Evolutionary conservation across 2,329 filamentous ascomycete species (phyloP), one percentile per base, ranked within the genome.

Genomic region (Incumbomyces lentus): DNA sequence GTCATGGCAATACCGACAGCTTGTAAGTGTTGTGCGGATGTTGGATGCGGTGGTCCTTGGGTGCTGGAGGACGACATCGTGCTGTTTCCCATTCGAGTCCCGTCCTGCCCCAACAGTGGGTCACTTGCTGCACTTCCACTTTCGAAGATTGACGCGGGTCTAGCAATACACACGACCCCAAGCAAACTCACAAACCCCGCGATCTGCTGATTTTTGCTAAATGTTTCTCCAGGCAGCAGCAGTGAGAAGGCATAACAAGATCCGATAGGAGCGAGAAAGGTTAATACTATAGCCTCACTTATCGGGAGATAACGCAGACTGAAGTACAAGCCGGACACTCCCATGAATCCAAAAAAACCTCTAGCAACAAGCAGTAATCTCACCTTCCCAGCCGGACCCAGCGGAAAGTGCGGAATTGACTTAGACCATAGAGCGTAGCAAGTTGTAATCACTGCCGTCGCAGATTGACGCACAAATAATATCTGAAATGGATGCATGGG

Each of bases 261-360:
- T 5, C 93, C 72, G 12, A 82, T 82, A 0, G 89, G 89, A 0
- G 84, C 78, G 5, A 95, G 73, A 60, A 95, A 95, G 7, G 86
- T 92, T 44, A 95, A 82, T 30, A 95, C 88, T 0, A 86, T 92
- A 2, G 88, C 87, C 61, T 95, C 88, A 13, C 86, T 84, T 2
- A 95, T 73, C 0, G 86, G 85, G 2, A 95, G 75, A 57, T 93
- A 93, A 59, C 85, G 75, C 48, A 85, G 67, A 6, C 78, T 82
- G 57, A 81, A 81, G 56, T 81, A 93, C 66, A 92, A 76, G 31
- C 84, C 84, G 61, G 82, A 89, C 3, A 93, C 82, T 10, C 86
- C 86, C 60, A 86, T 84, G 64, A 82, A 82, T 11, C 87, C 88
- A 26, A 73, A 73, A 2, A 84, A 62, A 1, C 85, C 86, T 57